Base-by-base conservation (phyloP, 129 eudicot species). In the Ambrosia artemisiifolia region DNA sequence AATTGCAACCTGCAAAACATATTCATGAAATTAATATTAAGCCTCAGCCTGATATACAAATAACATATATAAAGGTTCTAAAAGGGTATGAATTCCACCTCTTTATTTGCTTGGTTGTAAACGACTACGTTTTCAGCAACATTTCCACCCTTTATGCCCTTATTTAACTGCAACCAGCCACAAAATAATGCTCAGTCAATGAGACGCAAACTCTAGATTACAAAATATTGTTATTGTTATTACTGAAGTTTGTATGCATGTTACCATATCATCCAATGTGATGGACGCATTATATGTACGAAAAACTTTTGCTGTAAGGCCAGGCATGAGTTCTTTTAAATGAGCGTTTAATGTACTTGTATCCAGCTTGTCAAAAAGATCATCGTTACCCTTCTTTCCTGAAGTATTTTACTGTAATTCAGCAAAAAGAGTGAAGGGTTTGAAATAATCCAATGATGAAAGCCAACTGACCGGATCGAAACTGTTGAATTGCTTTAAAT, bases 221-320 rank as follows among this genome's bases (percentile, higher is more conserved):
- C 20, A 34, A 13, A 42, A 30, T 32, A 30, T 2, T 32, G 14
- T 32, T 59, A 59, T 59, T 57, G 12, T 28, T 59, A 60, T 32
- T 30, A 60, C 65, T 60, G 11, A 60, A 30, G 65, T 33, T 60
- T 12, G 11, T 18, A 16, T 64, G 60, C 72, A 80, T 71, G 84
- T 71, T 86, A 95, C 99, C 97, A 88, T 86, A n/a, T 95, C 89
- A 83, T 95, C 99, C 85, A 95, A 80, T 7, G 99, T 95, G 73
- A 86, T 81, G 72, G 99, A 95, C 34, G 99, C 99, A 33, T 95
- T 95, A 76, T 87, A 95, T 75, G 99, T 95, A 90, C 99, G 99
- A 74, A 95, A 95, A 49, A 95, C 99, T 80, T 95, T 95, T 48
- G 99, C 99, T 1, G 99, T 90, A 32, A 95, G 97, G 42, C 97